Evolutionary conservation across 225 moss, liverwort and hornwort genomes (phyloP).

Genomic region (Sphagnum tenellum): DNA sequence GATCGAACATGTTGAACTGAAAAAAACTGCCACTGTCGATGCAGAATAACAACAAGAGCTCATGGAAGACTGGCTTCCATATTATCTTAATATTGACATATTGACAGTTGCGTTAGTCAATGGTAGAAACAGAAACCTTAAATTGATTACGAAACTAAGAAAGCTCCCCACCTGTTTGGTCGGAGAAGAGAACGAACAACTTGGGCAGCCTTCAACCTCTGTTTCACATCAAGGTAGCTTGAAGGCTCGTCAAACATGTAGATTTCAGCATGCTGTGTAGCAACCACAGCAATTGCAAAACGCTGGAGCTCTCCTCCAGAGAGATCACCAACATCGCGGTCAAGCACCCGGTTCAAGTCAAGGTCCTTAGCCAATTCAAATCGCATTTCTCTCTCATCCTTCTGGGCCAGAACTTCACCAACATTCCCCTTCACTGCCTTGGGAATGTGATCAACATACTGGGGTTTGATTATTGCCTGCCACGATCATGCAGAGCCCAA

Average conservation of each 20-base stretch:
- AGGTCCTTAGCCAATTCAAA: slow-evolving; percentile 73
- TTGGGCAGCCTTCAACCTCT: slow-evolving; percentile 90
- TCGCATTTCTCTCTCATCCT: slow-evolving; percentile 90
- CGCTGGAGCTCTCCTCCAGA: slow-evolving; percentile 96
- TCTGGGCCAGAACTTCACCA: slow-evolving; percentile 82
- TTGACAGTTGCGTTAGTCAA: no score
- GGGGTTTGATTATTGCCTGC: slow-evolving; percentile 93
- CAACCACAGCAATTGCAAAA: slow-evolving; percentile 96
- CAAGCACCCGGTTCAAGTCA: slow-evolving; percentile 86
- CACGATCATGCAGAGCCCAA: no score
- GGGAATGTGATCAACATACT: slow-evolving; percentile 92
- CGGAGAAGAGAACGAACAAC: slow-evolving; percentile 90
- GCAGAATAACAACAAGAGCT: no score
- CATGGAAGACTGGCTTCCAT: no score
- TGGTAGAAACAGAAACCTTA: no score
- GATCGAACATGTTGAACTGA: no score
- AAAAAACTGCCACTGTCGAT: no score
- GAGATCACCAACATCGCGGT: slow-evolving; percentile 92
- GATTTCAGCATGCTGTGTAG: slow-evolving; percentile 87
- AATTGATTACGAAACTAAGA: neutral
- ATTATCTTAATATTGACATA: no score
- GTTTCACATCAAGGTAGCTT: slow-evolving; percentile 94
- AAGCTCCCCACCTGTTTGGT: slow-evolving; percentile 59
- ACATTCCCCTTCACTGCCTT: slow-evolving; percentile 97
- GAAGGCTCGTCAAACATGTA: slow-evolving; percentile 99